Percentiles rank a stretch among this genome's conserved stretches.
Evolutionary conservation across 805 yeast genomes (phyloP).

Genomic region (Saccharomycopsis fermentans): DNA sequence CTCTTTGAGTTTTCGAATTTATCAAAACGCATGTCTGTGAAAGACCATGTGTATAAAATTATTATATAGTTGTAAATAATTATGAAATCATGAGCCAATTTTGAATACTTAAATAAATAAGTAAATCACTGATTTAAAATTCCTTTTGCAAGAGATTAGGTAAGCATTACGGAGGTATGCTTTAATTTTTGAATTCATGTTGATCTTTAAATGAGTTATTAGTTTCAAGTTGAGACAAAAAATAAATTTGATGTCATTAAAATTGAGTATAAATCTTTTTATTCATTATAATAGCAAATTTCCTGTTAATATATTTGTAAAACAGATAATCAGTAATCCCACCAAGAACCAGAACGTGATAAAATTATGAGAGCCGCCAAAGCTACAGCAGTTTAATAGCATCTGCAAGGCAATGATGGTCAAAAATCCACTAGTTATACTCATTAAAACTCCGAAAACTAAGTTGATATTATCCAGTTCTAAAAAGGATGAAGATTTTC

Average conservation of each 20-base stretch:
- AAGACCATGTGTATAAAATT: no score
- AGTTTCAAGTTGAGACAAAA: not conserved
- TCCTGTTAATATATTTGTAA: constrained; percentile 31
- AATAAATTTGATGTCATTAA: not conserved
- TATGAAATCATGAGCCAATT: no score
- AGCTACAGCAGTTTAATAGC: constrained; percentile 73
- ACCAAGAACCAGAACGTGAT: constrained; percentile 50
- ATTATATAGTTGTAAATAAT: no score
- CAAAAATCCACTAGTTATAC: constrained; percentile 76
- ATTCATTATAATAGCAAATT: not conserved
- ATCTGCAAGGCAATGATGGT: constrained; percentile 74
- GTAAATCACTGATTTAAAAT: no score
- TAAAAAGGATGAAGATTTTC: constrained; percentile 27
- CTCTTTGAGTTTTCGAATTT: no score
- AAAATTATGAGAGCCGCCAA: constrained; percentile 49
- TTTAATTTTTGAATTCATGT: no score
- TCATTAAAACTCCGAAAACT: constrained; percentile 54
- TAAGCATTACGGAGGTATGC: no score
- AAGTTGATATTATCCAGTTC: constrained; percentile 29
- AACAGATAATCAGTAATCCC: constrained; percentile 50
- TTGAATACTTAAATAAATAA: no score
- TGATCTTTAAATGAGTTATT: no score
- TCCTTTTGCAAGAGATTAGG: no score
- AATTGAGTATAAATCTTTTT: not conserved
- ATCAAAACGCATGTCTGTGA: no score